These are phyloP conservation scores for Nemophila menziesii DNA, from an alignment of 257 asterid genomes.

Conservation along the genomic window DNA sequence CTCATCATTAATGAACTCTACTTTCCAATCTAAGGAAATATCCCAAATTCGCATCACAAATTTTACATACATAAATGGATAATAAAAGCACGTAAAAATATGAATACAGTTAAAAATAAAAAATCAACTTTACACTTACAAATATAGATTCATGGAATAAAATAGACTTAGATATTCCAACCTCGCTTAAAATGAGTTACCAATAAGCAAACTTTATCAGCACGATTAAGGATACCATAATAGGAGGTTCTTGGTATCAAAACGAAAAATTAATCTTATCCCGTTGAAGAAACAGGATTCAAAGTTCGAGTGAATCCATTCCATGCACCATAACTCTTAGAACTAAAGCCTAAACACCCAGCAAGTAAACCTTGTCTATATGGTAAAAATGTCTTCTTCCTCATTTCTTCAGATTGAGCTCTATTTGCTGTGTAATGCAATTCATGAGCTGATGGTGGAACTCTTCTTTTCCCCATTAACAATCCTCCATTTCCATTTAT, in stretches of 20 bases:
- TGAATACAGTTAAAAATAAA: background rate
- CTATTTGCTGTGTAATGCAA: slow-evolving; percentile 72
- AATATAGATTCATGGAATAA: background rate
- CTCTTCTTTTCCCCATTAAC: slow-evolving; percentile 33
- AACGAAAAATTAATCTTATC: slow-evolving; percentile 16
- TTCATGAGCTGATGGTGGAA: slow-evolving; percentile 72
- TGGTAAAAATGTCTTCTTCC: slow-evolving; percentile 89
- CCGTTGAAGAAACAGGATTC: slow-evolving; percentile 82
- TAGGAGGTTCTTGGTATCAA: too few relatives aligned
- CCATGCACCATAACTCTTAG: slow-evolving; percentile 87
- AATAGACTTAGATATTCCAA: background rate
- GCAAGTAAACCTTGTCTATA: slow-evolving; percentile 72
- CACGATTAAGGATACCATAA: too few relatives aligned
- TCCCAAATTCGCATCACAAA: too few relatives aligned
- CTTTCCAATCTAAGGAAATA: slow-evolving; percentile 11
- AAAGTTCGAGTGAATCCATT: slow-evolving; percentile 68
- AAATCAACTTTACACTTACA: background rate
- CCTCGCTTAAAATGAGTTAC: too few relatives aligned
- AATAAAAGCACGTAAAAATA: slow-evolving; percentile 10
- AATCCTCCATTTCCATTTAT: slow-evolving; percentile 15
- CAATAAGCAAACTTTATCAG: too few relatives aligned
- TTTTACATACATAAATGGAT: slow-evolving; percentile 10
- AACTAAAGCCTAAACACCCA: slow-evolving; percentile 92
- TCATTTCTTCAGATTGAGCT: slow-evolving; percentile 97
- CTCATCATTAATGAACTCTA: slow-evolving; percentile 6